A percentile compares a stretch with the other conserved stretches of the same genome.
These are phyloP conservation scores for Roridomyces roridus DNA, from an alignment of 768 basidiomycete genomes.

Conservation along the genomic window DNA sequence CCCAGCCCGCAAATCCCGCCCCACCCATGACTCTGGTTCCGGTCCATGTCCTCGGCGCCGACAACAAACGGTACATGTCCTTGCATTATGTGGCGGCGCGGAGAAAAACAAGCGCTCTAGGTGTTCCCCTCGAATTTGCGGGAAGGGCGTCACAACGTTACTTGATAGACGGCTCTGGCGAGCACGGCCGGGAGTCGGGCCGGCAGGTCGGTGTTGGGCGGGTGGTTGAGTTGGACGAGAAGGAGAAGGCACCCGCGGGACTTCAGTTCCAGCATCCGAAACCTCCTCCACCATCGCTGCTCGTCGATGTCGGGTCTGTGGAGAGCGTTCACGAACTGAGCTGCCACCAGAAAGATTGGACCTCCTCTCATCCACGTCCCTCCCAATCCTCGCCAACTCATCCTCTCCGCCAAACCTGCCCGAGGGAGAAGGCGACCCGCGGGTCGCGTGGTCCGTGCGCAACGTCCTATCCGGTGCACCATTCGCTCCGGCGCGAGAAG, in stretches of 20 bases:
- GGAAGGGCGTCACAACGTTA: slow-evolving; percentile 64
- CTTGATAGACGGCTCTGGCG: not conserved
- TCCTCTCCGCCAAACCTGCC: slow-evolving; percentile 57
- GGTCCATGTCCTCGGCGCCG: slow-evolving; percentile 41
- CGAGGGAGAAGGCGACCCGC: slow-evolving; percentile 44
- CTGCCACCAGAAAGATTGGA: slow-evolving; percentile 42
- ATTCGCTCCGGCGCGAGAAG: slow-evolving; percentile 31
- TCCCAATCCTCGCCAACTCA: slow-evolving; percentile 67
- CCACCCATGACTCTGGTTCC: slow-evolving; percentile 22
- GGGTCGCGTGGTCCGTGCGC: slow-evolving; percentile 60
- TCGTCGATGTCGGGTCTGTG: slow-evolving; percentile 17
- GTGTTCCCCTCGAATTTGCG: slow-evolving; percentile 78
- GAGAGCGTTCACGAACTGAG: slow-evolving; percentile 11
- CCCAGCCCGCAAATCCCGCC: slow-evolving; percentile 7
- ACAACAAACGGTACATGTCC: slow-evolving; percentile 73
- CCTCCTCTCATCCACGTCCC: slow-evolving; percentile 71
- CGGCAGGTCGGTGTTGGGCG: not conserved
- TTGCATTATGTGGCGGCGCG: slow-evolving; percentile 74
- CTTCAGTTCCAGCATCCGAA: slow-evolving; percentile 18
- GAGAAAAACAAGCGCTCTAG: slow-evolving; percentile 85
- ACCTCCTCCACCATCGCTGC: slow-evolving; percentile 17
- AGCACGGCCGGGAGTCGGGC: slow-evolving; percentile 7
- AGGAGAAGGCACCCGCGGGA: slow-evolving; percentile 12
- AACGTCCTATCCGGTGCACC: slow-evolving; percentile 47
- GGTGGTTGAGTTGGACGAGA: slow-evolving; percentile 19